These are phyloP conservation scores for Aristolochia californica DNA, from an alignment of 164 flowering plant species.

Conservation along the genomic window DNA sequence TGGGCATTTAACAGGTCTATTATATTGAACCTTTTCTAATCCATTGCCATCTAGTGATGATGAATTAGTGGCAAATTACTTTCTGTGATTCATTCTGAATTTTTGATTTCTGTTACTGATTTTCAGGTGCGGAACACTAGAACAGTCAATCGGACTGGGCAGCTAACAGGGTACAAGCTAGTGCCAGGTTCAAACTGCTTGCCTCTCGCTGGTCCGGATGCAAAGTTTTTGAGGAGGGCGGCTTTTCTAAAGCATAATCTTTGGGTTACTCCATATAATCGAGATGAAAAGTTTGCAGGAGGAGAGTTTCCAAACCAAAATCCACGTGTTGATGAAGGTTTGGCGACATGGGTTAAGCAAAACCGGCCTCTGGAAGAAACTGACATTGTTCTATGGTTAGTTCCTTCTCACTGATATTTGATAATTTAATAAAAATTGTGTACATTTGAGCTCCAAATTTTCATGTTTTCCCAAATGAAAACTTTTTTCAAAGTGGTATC, in stretches of 20 bases:
- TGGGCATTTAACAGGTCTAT: no score
- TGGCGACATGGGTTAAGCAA: constrained; percentile 74
- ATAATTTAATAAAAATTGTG: no score
- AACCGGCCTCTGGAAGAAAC: constrained; percentile 69
- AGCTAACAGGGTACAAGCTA: constrained; percentile 71
- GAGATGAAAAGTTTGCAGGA: constrained; percentile 68
- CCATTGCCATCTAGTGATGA: no score
- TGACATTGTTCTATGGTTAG: constrained; percentile 79
- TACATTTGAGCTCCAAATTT: no score
- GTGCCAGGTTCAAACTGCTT: constrained; percentile 85
- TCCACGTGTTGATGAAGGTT: constrained; percentile 78
- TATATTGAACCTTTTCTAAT: no score
- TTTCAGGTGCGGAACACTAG: constrained; percentile 71
- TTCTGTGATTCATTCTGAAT: background rate
- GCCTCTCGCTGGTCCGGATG: constrained; percentile 78
- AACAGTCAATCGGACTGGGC: constrained; percentile 77
- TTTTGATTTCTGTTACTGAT: background rate
- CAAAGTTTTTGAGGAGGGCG: constrained; percentile 75
- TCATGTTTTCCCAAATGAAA: no score
- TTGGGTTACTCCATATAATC: constrained; percentile 73
- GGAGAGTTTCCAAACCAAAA: constrained; percentile 94
- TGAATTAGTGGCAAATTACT: no score
- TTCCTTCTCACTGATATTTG: constrained; percentile 4
- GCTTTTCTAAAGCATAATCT: constrained; percentile 83
- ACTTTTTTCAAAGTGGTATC: no score